Evolutionary conservation across 495 filamentous ascomycete genomes (phyloP), one percentile per base, ranked within the genome.

Genomic region (Lasiosphaeriaceae sp.): DNA sequence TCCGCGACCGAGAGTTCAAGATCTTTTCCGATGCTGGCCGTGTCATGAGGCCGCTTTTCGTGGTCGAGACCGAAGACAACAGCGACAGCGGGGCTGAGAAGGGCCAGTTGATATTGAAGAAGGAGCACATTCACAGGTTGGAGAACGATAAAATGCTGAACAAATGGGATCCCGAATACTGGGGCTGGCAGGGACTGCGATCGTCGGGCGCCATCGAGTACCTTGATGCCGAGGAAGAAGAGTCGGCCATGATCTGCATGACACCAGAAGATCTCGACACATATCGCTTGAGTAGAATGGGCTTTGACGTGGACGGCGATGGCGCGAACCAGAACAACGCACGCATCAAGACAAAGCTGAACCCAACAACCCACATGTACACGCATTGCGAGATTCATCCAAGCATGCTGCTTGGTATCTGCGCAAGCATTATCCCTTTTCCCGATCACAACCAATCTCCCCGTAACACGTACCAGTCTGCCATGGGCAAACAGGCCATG

Each of bases 401-500:
- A 11, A 95, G 90, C 78, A 99, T 97, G 95, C 91, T 99, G 70
- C 75, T 97, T 48, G 95, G 94, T 59, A 92, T 97, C 55, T 97
- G 95, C 67, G 94, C 94, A 54, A 96, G 90, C 79, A 97, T 99
- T 72, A 99, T 99, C 77, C 94, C 94, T 0, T 99, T 97, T 83
- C 94, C 94, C 5, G 95, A 99, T 73, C 94, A 99, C 77, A 99
- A 99, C 69, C 94, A 92, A 72, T 96, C 92, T 56, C 94, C 94
- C 58, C 83, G 95, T 86, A 97, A 97, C 69, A 99, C 94, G 3
- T 97, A 97, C 74, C 95, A 99, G 68, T 96, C 94, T 63, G 94
- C 94, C 66, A 99, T 99, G 94, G 94, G 94, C 75, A 99, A 99
- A 76, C 94, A 99, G 80, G 94, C 94, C 48, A 99, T 99, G 95